Evolutionary conservation across 2,329 filamentous ascomycete genomes (phyloP).

Genomic region (Blumeria hordei): DNA sequence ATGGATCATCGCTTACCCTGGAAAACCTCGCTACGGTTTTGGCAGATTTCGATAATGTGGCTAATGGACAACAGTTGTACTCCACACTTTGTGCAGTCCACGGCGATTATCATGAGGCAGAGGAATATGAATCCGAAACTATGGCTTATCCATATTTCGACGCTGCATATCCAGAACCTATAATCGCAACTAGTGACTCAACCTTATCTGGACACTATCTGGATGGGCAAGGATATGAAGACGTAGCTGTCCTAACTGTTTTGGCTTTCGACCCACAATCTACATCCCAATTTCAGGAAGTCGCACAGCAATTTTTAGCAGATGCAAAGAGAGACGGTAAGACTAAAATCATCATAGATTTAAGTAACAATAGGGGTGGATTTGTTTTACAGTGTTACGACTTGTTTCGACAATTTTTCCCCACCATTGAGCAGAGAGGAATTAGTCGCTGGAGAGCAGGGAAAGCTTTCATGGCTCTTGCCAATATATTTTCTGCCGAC

Average conservation of each 20-base stretch:
- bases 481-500: conserved; percentile 5
- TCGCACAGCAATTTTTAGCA: conserved; percentile 19
- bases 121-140: neutral
- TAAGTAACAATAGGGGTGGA: conserved; percentile 19
- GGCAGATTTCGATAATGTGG: conserved; percentile 14
- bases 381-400: conserved; percentile 9
- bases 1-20: conserved; percentile 16
- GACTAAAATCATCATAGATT: conserved; percentile 37
- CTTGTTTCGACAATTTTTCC: conserved; percentile 8
- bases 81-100: conserved; percentile 8
- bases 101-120: conserved; percentile 14
- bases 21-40: conserved; percentile 17
- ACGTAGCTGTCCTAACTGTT: conserved; percentile 13
- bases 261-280: conserved; percentile 10
- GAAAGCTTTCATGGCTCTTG: too few species aligned
- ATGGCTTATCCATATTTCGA: conserved; percentile 1
- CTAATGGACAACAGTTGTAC: conserved; percentile 12
- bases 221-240: conserved; percentile 9
- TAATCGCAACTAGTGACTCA: conserved; percentile 9
- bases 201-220: conserved; percentile 13
- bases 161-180: conserved; percentile 11
- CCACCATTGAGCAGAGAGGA: conserved; percentile 8
- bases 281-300: conserved; percentile 10
- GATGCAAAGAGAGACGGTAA: conserved; percentile 23
- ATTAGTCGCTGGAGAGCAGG: conserved; percentile 3